These are phyloP conservation scores for Chlorophyllum brunneum DNA, from an alignment of 768 basidiomycete species.

Conservation along the genomic window DNA sequence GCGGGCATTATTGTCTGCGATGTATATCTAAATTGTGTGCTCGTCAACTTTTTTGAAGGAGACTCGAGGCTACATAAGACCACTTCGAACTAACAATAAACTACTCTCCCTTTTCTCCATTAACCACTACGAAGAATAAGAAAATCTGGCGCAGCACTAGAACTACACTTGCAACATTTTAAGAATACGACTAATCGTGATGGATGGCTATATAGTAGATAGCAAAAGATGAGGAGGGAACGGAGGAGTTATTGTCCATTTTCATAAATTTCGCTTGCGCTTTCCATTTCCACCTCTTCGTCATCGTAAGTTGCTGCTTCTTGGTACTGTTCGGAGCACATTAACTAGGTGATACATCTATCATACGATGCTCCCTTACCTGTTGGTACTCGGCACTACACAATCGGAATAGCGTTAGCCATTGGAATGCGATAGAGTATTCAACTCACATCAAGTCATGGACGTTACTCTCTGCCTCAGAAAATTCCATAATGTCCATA, in stretches of 20 bases:
- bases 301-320: constrained; percentile 26
- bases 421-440: background rate
- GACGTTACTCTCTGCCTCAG: constrained; percentile 83
- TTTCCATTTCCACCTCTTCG: constrained; percentile 20
- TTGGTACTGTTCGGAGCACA: constrained; percentile 25
- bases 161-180: no score
- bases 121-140: no score
- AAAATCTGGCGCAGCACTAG: no score
- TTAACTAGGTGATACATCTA: background rate
- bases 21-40: no score
- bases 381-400: constrained; percentile 86
- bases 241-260: constrained; percentile 20
- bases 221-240: no score
- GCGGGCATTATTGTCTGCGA: background rate
- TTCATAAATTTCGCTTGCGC: constrained; percentile 12
- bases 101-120: no score
- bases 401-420: constrained; percentile 1
- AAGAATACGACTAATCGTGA: no score
- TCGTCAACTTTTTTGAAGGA: no score
- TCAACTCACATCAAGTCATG: constrained; percentile 72
- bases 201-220: no score
- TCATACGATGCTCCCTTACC: constrained; percentile 28
- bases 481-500: constrained; percentile 86
- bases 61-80: no score
- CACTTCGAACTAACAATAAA: no score